phyloP scores from a whole-genome alignment of 148 eudicot genomes.

The Nyssa sinensis region DNA sequence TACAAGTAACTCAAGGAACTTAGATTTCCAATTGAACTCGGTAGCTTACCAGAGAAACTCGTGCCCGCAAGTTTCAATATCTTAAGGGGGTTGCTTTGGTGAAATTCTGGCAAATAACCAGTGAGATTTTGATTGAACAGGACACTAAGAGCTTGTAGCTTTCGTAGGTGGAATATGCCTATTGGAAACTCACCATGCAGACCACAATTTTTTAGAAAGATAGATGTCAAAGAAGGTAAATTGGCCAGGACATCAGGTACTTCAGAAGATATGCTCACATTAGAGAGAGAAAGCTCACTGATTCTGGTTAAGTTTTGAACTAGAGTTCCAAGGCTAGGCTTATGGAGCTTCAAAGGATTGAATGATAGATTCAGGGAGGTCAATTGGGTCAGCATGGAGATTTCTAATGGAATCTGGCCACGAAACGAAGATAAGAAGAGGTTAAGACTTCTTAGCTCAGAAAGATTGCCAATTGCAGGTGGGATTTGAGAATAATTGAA shows the following conservation, averaged over 20 bases:
- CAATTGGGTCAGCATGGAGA: constrained; percentile 24
- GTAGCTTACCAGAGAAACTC: constrained; percentile 23
- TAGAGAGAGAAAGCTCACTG: constrained; percentile 7
- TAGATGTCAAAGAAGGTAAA: constrained; percentile 18
- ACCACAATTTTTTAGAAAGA: constrained; percentile 12
- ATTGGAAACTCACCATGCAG: constrained; percentile 29
- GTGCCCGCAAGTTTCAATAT: constrained; percentile 11
- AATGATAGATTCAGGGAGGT: constrained; percentile 20
- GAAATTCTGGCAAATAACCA: constrained; percentile 35
- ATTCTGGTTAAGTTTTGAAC: constrained; percentile 22
- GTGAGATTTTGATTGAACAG: constrained; percentile 7
- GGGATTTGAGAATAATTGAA: constrained; percentile 32
- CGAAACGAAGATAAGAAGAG: constrained; percentile 28
- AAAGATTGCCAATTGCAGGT: constrained; percentile 16
- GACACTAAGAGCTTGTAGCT: constrained; percentile 19
- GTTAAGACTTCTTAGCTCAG: constrained; percentile 18
- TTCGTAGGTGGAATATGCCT: constrained; percentile 26
- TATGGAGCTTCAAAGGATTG: constrained; percentile 16
- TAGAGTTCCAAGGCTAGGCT: constrained; percentile 12
- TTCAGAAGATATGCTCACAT: constrained; percentile 20
- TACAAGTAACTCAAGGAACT: neutral
- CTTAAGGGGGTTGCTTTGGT: neutral
- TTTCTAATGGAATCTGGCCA: constrained; percentile 32
- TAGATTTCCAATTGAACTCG: constrained; percentile 32
- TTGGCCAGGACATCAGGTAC: constrained; percentile 23